Conservation (phyloP, 129 eudicot genomes). For the Pittosporum tobira region DNA sequence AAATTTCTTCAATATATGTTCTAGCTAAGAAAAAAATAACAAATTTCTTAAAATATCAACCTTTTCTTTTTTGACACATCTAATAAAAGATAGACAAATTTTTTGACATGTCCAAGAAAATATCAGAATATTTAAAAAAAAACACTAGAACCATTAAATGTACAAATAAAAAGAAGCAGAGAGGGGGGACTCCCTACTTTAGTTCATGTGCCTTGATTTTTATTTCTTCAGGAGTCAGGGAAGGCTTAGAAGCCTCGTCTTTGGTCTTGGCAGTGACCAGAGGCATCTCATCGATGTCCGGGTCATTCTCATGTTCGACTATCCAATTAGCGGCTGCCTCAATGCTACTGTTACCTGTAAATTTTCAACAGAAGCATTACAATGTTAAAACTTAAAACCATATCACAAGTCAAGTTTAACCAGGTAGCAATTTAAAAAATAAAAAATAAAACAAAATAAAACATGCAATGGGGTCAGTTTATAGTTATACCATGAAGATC, state of each 20-base stretch:
- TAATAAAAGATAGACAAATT: too few relatives aligned
- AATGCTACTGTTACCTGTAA: constrained; percentile 61
- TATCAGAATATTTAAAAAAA: not conserved
- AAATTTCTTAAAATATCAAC: too few relatives aligned
- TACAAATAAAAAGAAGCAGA: not conserved
- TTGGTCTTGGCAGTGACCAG: constrained; percentile 67
- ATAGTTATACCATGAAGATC: too few relatives aligned
- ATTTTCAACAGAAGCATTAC: constrained; percentile 8
- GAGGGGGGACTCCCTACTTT: constrained; percentile 29
- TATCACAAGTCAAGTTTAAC: not conserved
- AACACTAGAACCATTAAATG: not conserved
- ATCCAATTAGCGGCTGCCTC: constrained; percentile 93
- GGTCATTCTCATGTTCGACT: constrained; percentile 87
- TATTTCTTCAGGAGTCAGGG: constrained; percentile 76
- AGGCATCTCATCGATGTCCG: constrained; percentile 83
- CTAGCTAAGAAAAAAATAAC: too few relatives aligned
- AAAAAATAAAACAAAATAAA: too few relatives aligned
- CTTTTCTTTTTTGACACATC: too few relatives aligned
- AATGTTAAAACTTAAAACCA: constrained; percentile 1
- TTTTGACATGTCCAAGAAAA: not conserved
- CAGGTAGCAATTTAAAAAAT: too few relatives aligned
- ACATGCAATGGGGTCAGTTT: too few relatives aligned
- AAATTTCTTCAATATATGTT: not conserved
- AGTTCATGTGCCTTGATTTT: constrained; percentile 67
- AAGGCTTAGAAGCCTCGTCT: constrained; percentile 56